Evolutionary conservation across 2,329 filamentous ascomycete genomes (phyloP).

Genomic region (Alternaria alternata): DNA sequence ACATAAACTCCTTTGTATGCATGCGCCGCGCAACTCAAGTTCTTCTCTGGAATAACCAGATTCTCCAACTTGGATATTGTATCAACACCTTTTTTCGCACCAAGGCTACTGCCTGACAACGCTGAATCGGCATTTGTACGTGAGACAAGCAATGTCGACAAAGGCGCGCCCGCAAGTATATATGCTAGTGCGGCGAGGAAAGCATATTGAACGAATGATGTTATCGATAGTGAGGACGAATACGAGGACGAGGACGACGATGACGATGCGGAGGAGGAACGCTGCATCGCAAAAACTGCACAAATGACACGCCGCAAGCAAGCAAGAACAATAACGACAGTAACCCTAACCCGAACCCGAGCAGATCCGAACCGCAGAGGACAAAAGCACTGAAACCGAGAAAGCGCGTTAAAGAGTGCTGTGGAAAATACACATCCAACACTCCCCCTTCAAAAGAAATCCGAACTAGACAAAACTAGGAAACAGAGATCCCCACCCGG

Average conservation of each 20-base stretch:
- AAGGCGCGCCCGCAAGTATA: conserved; percentile 48
- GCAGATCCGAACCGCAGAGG: neutral
- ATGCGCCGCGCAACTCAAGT: conserved; percentile 52
- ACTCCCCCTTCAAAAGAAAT: neutral
- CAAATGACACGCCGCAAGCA: neutral
- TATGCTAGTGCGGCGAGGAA: conserved; percentile 42
- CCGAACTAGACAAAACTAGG: neutral
- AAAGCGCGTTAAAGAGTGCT: neutral
- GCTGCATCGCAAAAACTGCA: neutral
- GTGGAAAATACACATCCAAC: neutral
- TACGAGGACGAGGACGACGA: conserved; percentile 7
- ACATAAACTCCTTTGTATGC: conserved; percentile 56
- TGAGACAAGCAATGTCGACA: conserved; percentile 20
- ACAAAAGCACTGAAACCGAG: neutral
- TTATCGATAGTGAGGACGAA: conserved; percentile 24
- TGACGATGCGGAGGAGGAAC: conserved; percentile 13
- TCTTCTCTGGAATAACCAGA: conserved; percentile 52
- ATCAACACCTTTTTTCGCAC: conserved; percentile 3
- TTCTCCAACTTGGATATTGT: conserved; percentile 44
- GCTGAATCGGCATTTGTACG: neutral
- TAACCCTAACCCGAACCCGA: neutral
- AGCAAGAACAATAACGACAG: neutral
- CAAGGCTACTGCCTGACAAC: neutral
- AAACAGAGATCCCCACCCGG: neutral
- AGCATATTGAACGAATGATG: conserved; percentile 42